Evolutionary conservation across 176 grass and related monocot genomes (phyloP).

Genomic region (Bolboschoenus planiculmis): DNA sequence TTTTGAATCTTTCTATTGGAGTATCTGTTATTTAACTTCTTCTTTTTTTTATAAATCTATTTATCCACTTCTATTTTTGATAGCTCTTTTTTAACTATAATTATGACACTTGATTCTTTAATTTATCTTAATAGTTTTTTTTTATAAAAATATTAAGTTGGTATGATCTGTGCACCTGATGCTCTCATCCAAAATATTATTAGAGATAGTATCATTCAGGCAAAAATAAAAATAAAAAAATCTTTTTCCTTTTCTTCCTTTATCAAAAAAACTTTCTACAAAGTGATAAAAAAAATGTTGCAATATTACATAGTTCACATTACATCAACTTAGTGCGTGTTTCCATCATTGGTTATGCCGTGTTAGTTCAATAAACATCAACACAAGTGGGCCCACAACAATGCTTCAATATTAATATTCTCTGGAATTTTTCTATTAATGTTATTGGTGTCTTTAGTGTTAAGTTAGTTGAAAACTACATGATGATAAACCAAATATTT

Average conservation of each 20-base stretch:
- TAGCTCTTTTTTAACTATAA: not conserved
- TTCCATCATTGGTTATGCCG: not conserved
- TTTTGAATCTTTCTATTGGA: slow-evolving; percentile 6
- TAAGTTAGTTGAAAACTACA: not conserved
- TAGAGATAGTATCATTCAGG: no score
- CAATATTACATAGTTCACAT: no score
- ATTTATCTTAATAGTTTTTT: no score
- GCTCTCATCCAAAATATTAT: no score
- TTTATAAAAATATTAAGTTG: no score
- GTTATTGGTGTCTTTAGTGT: not conserved
- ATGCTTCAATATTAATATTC: not conserved
- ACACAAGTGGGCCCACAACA: not conserved
- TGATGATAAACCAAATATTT: slow-evolving; percentile 4
- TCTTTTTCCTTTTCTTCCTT: no score
- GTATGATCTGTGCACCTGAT: not conserved
- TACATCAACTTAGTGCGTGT: not conserved
- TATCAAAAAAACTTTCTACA: no score
- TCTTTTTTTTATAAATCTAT: not conserved
- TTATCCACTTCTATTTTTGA: no score
- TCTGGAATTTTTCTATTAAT: not conserved
- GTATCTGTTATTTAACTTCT: not conserved
- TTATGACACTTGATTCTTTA: no score
- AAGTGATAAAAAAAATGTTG: no score
- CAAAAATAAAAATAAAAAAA: no score
- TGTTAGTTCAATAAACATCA: slow-evolving; percentile 2